Evolutionary conservation across 2,329 filamentous ascomycete species (phyloP), one percentile per base, ranked within the genome.

Genomic region (Leptographium wingfieldii): DNA sequence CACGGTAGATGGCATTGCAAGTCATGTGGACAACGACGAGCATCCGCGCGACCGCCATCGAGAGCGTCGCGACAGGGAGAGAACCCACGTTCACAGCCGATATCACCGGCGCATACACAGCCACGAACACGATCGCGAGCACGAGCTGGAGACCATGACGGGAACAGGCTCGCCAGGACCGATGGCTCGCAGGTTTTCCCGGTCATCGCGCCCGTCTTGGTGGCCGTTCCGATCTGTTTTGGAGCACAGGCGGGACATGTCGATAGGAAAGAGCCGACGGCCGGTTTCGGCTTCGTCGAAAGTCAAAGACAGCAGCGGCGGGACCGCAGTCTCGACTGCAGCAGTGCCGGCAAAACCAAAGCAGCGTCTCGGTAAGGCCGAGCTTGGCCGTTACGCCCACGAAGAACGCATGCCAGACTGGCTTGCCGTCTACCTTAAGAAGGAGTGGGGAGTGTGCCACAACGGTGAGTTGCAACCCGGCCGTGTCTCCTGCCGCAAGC

Each of bases 381-480:
- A 91, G 67, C 75, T 92, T 16, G 88, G 88, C 0, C 82, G 83
- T 31, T 84, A 87, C 71, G 86, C 86, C 1, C 76, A 88, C 65
- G 88, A 92, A 69, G 81, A 84, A 49, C 78, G 81, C 65, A 92
- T 92, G 88, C 88, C 88, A 0, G 72, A 76, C 10, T 87, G 83
- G 82, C 77, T 92, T 1, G 77, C 80, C 19, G 75, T 76, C 16
- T 73, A 88, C 63, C 76, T 92, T 1, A 76, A 84, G 63, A 79
- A 77, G 51, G 78, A 83, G 19, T 80, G 81, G 14, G 80, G 80
- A 59, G 73, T 80, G 40, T 78, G 75, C 33, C 76, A 76, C n/a
- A 72, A 76, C 58, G 84, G 83, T 73, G 71, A 70, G 64, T 70
- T 31, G 27, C 7, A 38, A 10, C 11, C 19, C 14, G 5, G 3